Percentiles rank a stretch among this genome's conserved stretches.
Conservation (phyloP, 2,329 filamentous ascomycete genomes). For the Aspergillus flavus region DNA sequence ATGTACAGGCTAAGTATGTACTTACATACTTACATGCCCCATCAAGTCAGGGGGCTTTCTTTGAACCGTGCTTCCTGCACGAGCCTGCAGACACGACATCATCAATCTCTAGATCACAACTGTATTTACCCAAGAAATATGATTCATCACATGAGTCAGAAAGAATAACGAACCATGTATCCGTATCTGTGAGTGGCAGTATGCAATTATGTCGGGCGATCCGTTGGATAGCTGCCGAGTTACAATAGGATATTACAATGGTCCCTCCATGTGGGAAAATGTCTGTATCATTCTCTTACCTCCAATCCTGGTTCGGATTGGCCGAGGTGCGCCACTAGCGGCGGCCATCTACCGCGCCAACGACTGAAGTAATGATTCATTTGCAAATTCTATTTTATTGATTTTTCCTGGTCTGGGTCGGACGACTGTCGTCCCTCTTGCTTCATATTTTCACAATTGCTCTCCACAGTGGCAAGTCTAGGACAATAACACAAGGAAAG, state of each 20-base stretch:
- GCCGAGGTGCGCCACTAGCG: conserved; percentile 5
- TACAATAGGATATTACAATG: not conserved
- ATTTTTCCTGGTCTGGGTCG: not conserved
- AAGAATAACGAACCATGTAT: not conserved
- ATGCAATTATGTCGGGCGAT: not conserved
- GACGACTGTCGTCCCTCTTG: conserved; percentile 8
- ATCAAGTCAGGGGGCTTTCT: conserved; percentile 20
- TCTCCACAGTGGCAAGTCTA: conserved; percentile 7
- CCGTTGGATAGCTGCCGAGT: not conserved
- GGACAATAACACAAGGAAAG: not conserved
- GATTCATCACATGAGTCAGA: conserved; percentile 12
- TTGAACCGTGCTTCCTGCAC: conserved; percentile 23
- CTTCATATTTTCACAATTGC: not conserved
- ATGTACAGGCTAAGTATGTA: not conserved
- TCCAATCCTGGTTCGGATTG: conserved; percentile 1
- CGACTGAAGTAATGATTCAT: conserved; percentile 8
- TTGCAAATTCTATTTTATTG: conserved; percentile 4
- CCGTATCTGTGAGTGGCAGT: not conserved
- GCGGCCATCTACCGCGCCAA: conserved; percentile 4
- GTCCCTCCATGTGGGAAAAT: not conserved
- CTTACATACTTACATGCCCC: conserved; percentile 7
- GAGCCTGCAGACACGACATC: conserved; percentile 8
- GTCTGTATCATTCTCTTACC: not conserved
- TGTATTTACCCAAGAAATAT: not conserved
- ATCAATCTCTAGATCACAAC: not conserved